Conservation (phyloP, 2,329 filamentous ascomycete species). For the Neofusicoccum kwambonambiense region DNA sequence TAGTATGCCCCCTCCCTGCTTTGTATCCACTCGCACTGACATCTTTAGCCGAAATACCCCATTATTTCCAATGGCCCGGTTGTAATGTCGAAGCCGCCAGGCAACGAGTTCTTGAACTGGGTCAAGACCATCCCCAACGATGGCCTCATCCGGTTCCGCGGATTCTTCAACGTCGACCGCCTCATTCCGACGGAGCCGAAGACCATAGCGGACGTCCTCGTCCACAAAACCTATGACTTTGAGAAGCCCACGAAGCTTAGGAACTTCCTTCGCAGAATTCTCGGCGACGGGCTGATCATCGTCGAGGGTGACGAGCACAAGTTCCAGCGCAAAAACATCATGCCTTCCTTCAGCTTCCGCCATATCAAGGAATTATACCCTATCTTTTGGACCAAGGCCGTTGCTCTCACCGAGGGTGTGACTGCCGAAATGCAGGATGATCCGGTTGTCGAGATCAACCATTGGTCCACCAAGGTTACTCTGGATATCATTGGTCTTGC, state of each 20-base stretch:
- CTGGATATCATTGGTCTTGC: conserved; percentile 49
- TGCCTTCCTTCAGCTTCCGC: conserved; percentile 81
- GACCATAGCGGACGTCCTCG: conserved; percentile 52
- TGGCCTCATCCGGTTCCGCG: conserved; percentile 40
- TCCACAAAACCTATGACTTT: conserved; percentile 54
- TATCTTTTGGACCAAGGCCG: conserved; percentile 76
- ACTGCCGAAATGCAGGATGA: conserved; percentile 48
- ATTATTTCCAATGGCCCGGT: conserved; percentile 39
- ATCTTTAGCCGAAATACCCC: conserved; percentile 22
- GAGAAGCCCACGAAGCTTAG: conserved; percentile 49
- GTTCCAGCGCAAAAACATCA: conserved; percentile 67
- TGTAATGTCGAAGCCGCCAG: conserved; percentile 35
- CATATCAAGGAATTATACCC: conserved; percentile 84
- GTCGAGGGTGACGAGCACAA: conserved; percentile 52
- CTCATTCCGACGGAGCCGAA: conserved; percentile 40
- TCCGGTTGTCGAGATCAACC: conserved; percentile 42
- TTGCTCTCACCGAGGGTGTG: conserved; percentile 66
- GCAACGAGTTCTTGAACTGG: conserved; percentile 32
- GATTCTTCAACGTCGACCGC: conserved; percentile 39
- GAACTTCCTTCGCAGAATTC: conserved; percentile 47
- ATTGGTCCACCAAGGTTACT: conserved; percentile 45
- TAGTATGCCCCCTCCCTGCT: conserved; percentile 3
- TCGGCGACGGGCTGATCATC: conserved; percentile 53
- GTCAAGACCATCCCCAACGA: conserved; percentile 41
- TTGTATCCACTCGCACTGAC: not conserved